Conservation (phyloP, 2,329 filamentous ascomycete species). For the Fusarium chuoi region DNA sequence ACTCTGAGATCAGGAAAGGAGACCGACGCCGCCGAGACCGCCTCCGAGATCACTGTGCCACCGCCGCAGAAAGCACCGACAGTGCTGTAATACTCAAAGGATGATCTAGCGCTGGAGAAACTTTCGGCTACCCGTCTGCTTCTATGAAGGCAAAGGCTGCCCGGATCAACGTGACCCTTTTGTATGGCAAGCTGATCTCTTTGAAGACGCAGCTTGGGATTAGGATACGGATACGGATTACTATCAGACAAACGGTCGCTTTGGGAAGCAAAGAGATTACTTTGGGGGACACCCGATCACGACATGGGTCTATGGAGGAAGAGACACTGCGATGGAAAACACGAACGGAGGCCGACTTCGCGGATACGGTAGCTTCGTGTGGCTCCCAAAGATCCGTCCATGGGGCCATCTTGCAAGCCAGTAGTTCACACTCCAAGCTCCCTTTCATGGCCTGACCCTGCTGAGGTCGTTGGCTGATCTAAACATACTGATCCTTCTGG, state of each 20-base stretch:
- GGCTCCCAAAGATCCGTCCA: background rate
- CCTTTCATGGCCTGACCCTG: background rate
- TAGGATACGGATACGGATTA: no score
- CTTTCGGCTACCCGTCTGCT: background rate
- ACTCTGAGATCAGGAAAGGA: background rate
- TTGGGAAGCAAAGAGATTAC: background rate
- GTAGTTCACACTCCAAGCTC: background rate
- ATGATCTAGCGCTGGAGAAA: background rate
- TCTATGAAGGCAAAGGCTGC: background rate
- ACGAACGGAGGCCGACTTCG: background rate
- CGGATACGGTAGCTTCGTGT: no score
- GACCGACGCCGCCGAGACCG: background rate
- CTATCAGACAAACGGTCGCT: background rate
- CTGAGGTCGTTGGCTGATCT: background rate
- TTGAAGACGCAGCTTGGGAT: fast-evolving
- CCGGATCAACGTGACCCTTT: fast-evolving
- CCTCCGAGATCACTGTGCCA: background rate
- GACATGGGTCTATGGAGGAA: fast-evolving
- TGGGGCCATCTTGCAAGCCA: background rate
- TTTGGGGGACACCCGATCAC: background rate
- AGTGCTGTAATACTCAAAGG: background rate
- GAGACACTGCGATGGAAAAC: background rate
- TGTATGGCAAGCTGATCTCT: fast-evolving
- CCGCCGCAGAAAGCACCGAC: background rate
- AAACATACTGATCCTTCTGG: background rate